Evolutionary conservation across 176 grass and related monocot genomes (phyloP).

Genomic region (Avena eriantha): DNA sequence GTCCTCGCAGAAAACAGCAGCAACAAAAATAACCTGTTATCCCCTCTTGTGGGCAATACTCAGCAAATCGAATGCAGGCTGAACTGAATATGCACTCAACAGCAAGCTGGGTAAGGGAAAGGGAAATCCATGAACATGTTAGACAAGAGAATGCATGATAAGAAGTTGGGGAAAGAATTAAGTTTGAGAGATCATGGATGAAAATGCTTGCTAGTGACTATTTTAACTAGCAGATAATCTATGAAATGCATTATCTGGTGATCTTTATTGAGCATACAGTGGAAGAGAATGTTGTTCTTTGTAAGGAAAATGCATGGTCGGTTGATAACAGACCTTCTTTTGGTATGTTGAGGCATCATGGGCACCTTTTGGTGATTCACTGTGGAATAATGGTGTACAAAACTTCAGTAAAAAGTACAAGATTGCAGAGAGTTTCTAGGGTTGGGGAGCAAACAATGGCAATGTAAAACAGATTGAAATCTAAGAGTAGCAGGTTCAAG

Average conservation of each 20-base stretch:
- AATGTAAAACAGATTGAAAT: not conserved
- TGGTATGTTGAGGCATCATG: slow-evolving; percentile 94
- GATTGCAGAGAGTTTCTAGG: not conserved
- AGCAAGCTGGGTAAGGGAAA: slow-evolving; percentile 73
- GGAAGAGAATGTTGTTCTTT: slow-evolving; percentile 30
- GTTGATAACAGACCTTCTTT: slow-evolving; percentile 76
- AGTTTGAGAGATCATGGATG: slow-evolving; percentile 4
- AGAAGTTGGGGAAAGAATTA: not conserved
- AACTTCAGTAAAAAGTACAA: slow-evolving; percentile 46
- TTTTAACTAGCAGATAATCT: not conserved
- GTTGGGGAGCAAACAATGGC: not conserved
- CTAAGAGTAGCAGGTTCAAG: not conserved
- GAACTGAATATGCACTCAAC: slow-evolving; percentile 99
- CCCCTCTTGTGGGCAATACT: slow-evolving; percentile 94
- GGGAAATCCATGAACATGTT: slow-evolving; percentile 23
- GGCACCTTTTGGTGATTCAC: slow-evolving; percentile 93
- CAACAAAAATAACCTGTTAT: slow-evolving; percentile 69
- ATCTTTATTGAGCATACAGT: not conserved
- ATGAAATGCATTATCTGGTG: not conserved
- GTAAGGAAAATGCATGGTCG: slow-evolving; percentile 34
- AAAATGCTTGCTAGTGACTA: slow-evolving; percentile 14
- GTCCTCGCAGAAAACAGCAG: slow-evolving; percentile 36
- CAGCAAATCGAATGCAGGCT: slow-evolving; percentile 93
- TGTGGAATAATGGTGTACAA: slow-evolving; percentile 51
- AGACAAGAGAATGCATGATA: slow-evolving; percentile 33